Base-by-base conservation (phyloP, 169 alveolate species). In the Cyclospora cayetanensis region DNA sequence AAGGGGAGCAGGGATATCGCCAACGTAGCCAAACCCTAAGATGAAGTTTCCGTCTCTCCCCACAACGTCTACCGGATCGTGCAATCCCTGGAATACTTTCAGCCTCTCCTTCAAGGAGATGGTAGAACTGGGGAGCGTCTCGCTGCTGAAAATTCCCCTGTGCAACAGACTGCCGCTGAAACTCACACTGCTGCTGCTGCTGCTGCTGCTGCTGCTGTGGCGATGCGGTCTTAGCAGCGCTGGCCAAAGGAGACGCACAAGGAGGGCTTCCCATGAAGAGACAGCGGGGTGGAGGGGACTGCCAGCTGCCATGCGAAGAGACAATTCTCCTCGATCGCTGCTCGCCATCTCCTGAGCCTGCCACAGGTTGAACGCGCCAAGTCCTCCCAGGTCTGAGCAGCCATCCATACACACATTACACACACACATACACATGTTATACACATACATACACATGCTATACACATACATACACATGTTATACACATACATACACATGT, bases 11-110 rank as follows among this genome's bases (percentile, higher is more conserved):
- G 87, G 70, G 1, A 43, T 90, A 1, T 94, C 91, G 27, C 98
- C 98, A 0, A 93, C 94, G 86, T 96, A 96, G 31, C 98, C 98
- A 55, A 96, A 96, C 18, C 98, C 98, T 53, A 96, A 63, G 22
- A 93, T 85, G 82, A 96, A 96, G 92, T 96, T 96, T 20, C 98
- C 98, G 91, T 96, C 98, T 68, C 98, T 85, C 27, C 97, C 97
- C 27, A 96, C 94, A 31, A 96, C 91, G 80, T 96, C 98, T 11
- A 96, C 90, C 31, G 97, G 94, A 85, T 96, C 98, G 85, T 85
- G 94, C 80, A 80, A 93, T 80, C 94, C 55, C 65, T 88, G 96
- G 53, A 90, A 95, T 43, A 94, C 92, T 84, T 46, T 15, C 50
- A 88, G 87, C 60, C 20, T 46, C 43, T 22, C 72, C 35, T 37